phyloP scores from a whole-genome alignment of 805 yeast genomes.

The Komagataella pseudopastoris region DNA sequence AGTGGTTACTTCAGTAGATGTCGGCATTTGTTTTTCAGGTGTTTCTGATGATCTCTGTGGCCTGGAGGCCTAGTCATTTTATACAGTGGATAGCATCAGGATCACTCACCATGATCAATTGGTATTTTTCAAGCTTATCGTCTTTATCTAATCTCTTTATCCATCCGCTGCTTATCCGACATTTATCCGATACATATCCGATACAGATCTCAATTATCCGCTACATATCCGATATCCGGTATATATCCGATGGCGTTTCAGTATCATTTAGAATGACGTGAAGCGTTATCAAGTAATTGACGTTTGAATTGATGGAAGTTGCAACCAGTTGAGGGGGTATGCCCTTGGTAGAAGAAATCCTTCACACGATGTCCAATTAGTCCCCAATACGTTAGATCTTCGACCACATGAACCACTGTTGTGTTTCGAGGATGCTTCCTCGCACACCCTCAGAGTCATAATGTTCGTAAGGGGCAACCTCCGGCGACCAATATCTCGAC shows the following conservation, averaged over 20 bases:
- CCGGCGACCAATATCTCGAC: background rate
- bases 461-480: background rate
- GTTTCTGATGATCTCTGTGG: background rate
- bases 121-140: background rate
- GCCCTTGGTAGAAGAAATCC: no score
- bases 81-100: no score
- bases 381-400: no score
- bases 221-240: background rate
- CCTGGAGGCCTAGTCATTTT: background rate
- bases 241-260: background rate
- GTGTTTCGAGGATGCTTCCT: background rate
- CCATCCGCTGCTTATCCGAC: background rate
- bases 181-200: background rate
- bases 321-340: no score
- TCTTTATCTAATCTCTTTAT: background rate
- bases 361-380: no score
- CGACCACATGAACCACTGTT: background rate
- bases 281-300: no score
- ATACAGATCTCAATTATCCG: background rate
- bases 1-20: background rate
- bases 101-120: background rate
- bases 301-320: no score
- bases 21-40: background rate
- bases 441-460: background rate
- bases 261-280: background rate